Base-by-base conservation (phyloP, 2,329 filamentous ascomycete species). In the Verticillium nubilum region DNA sequence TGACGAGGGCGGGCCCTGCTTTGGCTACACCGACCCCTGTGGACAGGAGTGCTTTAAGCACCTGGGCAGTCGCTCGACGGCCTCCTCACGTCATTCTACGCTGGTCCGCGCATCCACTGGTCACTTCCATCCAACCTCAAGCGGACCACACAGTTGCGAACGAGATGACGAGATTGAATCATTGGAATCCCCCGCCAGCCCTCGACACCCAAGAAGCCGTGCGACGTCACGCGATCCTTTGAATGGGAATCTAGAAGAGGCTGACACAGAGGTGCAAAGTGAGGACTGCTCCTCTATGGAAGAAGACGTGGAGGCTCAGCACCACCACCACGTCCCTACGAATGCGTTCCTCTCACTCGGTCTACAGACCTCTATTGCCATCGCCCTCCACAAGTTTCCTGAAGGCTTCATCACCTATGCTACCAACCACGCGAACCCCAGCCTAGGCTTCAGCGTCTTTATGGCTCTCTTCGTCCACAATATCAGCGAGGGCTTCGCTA, bases 391-490 rank as follows among this genome's bases (percentile, higher is more conserved):
- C 78, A 99, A 99, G 72, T 89, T 98, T 35, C 95, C 95, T 1
- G 95, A 89, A 68, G 86, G 86, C 25, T 89, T 89, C 71, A 88
- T 99, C 66, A 98, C 94, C 1, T 99, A 96, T 72, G 94, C 95
- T 10, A 97, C 95, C 10, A 99, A 98, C 74, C 95, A 99, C 71
- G 94, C 92, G 13, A 98, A 93, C 71, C 93, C 95, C 0, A 80
- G 84, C 0, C 85, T 99, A 0, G 95, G 95, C 23, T 86, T 97
- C 73, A 90, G 91, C 57, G 92, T 99, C 58, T 99, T 99, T 76
- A 85, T 98, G 73, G 94, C 95, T 0, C 83, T 99, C 7, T 97
- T 97, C 70, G 94, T 99, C 61, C 95, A 99, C 81, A 99, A 98
- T 76, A 96, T 99, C 68, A 93, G 92, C 28, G 95, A 99, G 76